A percentile compares a stretch with the other conserved stretches of the same genome.
Conservation (phyloP, 192 early-diverging fungal genomes). For the Borealophlyctis nickersoniae region DNA sequence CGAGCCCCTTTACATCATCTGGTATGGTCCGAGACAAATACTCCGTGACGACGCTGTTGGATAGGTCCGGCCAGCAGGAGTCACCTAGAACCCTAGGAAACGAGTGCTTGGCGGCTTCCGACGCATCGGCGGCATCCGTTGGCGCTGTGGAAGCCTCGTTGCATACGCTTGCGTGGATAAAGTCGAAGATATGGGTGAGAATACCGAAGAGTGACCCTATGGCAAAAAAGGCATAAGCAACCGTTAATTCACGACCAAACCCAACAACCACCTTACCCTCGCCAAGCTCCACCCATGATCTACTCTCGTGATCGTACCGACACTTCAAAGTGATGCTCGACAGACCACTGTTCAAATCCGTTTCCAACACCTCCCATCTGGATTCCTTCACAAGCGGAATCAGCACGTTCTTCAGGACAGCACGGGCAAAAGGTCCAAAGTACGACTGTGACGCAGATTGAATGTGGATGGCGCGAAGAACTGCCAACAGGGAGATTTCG, state of each 20-base stretch:
- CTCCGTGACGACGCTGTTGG: neutral
- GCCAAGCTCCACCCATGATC: neutral
- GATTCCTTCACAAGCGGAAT: conserved; percentile 13
- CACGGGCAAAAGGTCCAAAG: conserved; percentile 13
- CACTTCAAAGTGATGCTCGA: neutral
- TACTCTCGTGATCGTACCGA: neutral
- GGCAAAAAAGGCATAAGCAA: neutral
- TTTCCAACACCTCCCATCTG: conserved; percentile 6
- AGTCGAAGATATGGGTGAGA: neutral
- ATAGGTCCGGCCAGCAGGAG: conserved; percentile 2
- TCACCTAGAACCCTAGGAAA: conserved; percentile 7
- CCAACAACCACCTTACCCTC: no score
- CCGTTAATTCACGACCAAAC: neutral
- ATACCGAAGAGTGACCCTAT: neutral
- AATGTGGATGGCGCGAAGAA: conserved; percentile 5
- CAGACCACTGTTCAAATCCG: neutral
- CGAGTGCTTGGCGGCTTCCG: neutral
- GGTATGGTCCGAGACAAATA: conserved; percentile 13
- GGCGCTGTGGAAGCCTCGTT: neutral
- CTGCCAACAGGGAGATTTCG: conserved; percentile 1
- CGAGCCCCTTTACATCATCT: neutral
- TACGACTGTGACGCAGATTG: neutral
- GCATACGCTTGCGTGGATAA: neutral
- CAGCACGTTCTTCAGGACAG: conserved; percentile 14
- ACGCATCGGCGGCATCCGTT: neutral